phyloP scores from a whole-genome alignment of 2,329 filamentous ascomycete genomes.

The Mariannaea sp. region DNA sequence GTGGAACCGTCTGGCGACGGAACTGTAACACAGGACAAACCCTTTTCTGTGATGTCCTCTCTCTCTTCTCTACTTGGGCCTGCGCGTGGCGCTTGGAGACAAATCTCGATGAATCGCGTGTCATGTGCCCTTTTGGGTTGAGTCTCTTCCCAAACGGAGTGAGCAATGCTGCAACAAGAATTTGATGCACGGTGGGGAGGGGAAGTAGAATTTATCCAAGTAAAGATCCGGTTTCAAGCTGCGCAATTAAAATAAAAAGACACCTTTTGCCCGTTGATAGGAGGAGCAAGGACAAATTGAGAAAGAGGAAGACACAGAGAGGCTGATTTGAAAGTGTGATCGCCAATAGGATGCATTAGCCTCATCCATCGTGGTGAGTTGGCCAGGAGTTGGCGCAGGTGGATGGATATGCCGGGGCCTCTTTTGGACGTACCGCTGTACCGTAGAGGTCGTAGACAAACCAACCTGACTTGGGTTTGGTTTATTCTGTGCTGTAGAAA shows the following conservation, averaged over 20 bases:
- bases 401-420: neutral
- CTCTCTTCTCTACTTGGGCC: neutral
- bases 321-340: neutral
- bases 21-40: constrained; percentile 16
- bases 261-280: neutral
- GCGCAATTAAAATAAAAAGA: neutral
- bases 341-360: constrained; percentile 5
- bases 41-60: neutral
- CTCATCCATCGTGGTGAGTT: constrained; percentile 30
- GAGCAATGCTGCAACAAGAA: neutral
- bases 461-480: constrained; percentile 9
- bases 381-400: constrained; percentile 30
- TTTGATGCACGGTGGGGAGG: neutral
- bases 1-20: constrained; percentile 26
- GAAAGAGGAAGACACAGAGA: no score
- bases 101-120: neutral
- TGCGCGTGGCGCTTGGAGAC: neutral
- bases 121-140: neutral
- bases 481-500: neutral
- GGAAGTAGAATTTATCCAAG: no score
- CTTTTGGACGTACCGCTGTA: no score
- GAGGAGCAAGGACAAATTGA: no score
- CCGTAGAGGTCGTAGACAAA: neutral
- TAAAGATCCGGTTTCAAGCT: no score
- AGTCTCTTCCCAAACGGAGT: neutral